A percentile compares a stretch with the other conserved stretches of the same genome.
Conservation (phyloP, 306 rosid genomes). For the Malus domestica region ASM211411v1 NC_041799.1:1437501-1438000, state of each 20-base stretch:
- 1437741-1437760: neutral
- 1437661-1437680: conserved; percentile 31
- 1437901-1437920: conserved; percentile 3
- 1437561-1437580: neutral
- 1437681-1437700: conserved; percentile 29
- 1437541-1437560: too few species aligned
- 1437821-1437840: conserved; percentile 20
- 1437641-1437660: conserved; percentile 27
- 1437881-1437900: neutral
- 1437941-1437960: conserved; percentile 18
- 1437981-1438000: conserved; percentile 12
- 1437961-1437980: conserved; percentile 21
- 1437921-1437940: conserved; percentile 4
- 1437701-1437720: conserved; percentile 30
- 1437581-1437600: conserved; percentile 12
- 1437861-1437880: conserved; percentile 4
- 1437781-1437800: conserved; percentile 17
- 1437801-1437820: conserved; percentile 11
- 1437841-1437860: conserved; percentile 28
- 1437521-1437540: too few species aligned
- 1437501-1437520: too few species aligned
- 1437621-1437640: conserved; percentile 36
- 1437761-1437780: conserved; percentile 14
- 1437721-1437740: neutral
- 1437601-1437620: conserved; percentile 47